phyloP scores from a whole-genome alignment of 2,329 filamentous ascomycete genomes.

The Claviceps cyperi region DNA sequence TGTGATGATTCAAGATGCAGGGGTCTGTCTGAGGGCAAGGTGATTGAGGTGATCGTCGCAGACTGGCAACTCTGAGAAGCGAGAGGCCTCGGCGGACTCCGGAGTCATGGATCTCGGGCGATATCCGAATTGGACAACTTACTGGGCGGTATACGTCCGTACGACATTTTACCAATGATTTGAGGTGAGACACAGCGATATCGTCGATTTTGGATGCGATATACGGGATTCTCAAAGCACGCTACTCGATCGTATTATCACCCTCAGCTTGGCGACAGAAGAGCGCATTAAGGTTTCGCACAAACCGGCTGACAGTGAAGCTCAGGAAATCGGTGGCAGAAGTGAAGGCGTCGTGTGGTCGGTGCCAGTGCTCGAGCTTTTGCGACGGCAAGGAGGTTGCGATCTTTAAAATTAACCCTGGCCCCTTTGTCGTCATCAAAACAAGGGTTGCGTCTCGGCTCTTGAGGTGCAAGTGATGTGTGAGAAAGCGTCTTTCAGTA shows the following conservation, averaged over 20 bases:
- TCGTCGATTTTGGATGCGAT: not conserved
- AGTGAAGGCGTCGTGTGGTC: not conserved
- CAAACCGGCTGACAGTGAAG: not conserved
- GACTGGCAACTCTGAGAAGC: not conserved
- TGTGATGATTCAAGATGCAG: not conserved
- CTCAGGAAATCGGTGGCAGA: not conserved
- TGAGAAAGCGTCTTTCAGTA: not conserved
- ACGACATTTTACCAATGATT: slow-evolving; percentile 2
- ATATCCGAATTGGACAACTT: not conserved
- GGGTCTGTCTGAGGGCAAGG: not conserved
- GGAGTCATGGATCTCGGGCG: not conserved
- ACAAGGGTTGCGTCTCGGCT: not conserved
- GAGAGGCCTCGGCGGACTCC: not conserved
- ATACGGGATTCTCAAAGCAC: not conserved
- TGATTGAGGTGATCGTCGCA: not conserved
- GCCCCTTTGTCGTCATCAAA: slow-evolving; percentile 1
- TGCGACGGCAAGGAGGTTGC: not conserved
- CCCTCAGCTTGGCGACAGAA: not conserved
- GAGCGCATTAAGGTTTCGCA: not conserved
- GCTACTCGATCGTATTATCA: not conserved
- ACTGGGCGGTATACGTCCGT: not conserved
- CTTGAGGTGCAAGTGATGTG: not conserved
- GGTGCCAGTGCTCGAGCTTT: not conserved
- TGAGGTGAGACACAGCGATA: not conserved
- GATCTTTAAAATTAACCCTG: not conserved